Evolutionary conservation across 2,329 filamentous ascomycete genomes (phyloP).

Genomic region (Trichothecium sympodiale): DNA sequence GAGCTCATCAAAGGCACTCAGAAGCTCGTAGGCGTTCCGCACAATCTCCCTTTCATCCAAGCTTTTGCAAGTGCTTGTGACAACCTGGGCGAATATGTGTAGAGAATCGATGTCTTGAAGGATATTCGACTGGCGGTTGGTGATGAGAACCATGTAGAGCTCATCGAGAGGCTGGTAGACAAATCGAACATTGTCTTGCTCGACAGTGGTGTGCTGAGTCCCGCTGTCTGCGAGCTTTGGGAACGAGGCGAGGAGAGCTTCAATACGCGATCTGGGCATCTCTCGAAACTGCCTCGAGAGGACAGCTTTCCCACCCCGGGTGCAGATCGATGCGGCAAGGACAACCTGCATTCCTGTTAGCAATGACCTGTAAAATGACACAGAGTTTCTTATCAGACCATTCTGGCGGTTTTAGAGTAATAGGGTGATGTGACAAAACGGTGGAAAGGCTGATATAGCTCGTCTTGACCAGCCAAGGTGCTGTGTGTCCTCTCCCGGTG

Average conservation of each 20-base stretch:
- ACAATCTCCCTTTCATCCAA: slow-evolving; percentile 92
- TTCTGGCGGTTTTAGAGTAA: no score
- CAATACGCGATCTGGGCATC: slow-evolving; percentile 92
- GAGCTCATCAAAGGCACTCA: slow-evolving; percentile 94
- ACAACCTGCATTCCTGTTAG: slow-evolving; percentile 60
- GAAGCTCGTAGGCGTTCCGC: slow-evolving; percentile 88
- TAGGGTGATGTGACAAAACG: no score
- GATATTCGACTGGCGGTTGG: slow-evolving; percentile 98
- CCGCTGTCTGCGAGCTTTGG: slow-evolving; percentile 94
- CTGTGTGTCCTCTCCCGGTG: slow-evolving; percentile 3
- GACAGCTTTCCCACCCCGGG: slow-evolving; percentile 93
- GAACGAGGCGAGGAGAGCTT: slow-evolving; percentile 91
- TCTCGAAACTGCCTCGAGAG: slow-evolving; percentile 96
- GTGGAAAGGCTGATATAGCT: no score
- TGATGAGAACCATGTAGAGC: slow-evolving; percentile 99
- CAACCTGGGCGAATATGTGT: slow-evolving; percentile 94
- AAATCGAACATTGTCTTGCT: slow-evolving; percentile 98
- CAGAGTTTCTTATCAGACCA: slow-evolving; percentile 8
- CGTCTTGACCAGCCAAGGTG: no score
- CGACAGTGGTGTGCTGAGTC: slow-evolving; percentile 94
- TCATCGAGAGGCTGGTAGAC: slow-evolving; percentile 98
- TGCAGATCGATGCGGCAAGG: slow-evolving; percentile 97
- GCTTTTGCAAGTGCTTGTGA: slow-evolving; percentile 90
- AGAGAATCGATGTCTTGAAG: slow-evolving; percentile 98
- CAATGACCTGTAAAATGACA: slow-evolving; percentile 4